Percentiles rank a stretch among this genome's conserved stretches.
These are phyloP conservation scores for Rhizopogon sp. DNA, from an alignment of 768 basidiomycete species.

Conservation along the genomic window DNA sequence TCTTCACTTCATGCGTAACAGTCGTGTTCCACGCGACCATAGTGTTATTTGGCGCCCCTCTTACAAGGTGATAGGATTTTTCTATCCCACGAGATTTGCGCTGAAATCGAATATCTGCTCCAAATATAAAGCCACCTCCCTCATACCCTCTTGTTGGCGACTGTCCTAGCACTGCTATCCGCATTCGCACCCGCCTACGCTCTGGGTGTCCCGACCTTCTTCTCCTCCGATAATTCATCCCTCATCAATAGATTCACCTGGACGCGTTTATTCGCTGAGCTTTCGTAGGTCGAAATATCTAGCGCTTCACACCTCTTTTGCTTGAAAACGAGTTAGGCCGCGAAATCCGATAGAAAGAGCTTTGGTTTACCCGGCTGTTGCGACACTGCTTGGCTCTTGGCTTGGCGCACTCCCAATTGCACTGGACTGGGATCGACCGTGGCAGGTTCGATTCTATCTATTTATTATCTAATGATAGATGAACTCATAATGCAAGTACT, in stretches of 20 bases:
- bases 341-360: conserved; percentile 71
- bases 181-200: conserved; percentile 67
- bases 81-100: background rate
- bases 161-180: conserved; percentile 62
- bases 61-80: conserved; percentile 43
- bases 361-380: conserved; percentile 74
- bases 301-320: background rate
- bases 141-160: conserved; percentile 65
- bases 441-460: conserved; percentile 66
- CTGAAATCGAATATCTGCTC: background rate
- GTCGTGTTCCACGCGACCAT: conserved; percentile 42
- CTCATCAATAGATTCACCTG: conserved; percentile 59
- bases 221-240: conserved; percentile 36
- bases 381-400: conserved; percentile 75
- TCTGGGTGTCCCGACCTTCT: conserved; percentile 55
- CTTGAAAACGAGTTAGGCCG: conserved; percentile 29
- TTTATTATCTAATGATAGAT: background rate
- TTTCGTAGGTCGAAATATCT: conserved; percentile 53
- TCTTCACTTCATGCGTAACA: conserved; percentile 48
- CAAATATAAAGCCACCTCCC: conserved; percentile 36
- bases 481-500: background rate
- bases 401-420: conserved; percentile 78
- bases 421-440: conserved; percentile 95
- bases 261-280: conserved; percentile 76
- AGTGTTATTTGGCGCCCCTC: conserved; percentile 73